phyloP scores from a whole-genome alignment of 129 eudicot species.

The Silybum marianum region DNA sequence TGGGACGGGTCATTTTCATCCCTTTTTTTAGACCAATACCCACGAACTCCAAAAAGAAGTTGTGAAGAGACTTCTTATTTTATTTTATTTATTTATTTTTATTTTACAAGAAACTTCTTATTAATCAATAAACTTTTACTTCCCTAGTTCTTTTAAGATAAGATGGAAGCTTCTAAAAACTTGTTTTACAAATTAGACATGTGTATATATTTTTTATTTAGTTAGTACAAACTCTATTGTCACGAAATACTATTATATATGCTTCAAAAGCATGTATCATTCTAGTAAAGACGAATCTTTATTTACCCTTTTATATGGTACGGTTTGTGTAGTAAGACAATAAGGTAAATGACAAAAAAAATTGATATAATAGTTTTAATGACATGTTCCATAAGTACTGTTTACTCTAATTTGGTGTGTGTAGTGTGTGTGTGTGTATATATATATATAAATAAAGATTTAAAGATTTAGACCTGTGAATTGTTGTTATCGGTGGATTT shows the following conservation, averaged over 20 bases:
- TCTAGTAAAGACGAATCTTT: not conserved
- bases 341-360: not conserved
- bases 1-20: too few species aligned
- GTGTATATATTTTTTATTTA: not conserved
- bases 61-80: too few species aligned
- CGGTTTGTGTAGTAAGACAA: not conserved
- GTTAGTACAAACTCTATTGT: not conserved
- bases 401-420: not conserved
- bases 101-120: not conserved
- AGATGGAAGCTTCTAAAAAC: not conserved
- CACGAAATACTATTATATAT: not conserved
- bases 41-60: not conserved
- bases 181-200: not conserved
- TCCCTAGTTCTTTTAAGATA: not conserved
- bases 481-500: constrained; percentile 24
- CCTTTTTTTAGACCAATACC: too few species aligned
- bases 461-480: not conserved
- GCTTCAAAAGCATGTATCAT: not conserved
- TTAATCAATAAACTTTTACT: too few species aligned
- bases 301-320: too few species aligned
- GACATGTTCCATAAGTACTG: not conserved
- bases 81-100: too few species aligned
- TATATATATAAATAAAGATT: not conserved
- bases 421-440: not conserved
- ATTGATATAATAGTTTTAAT: too few species aligned